Evolutionary conservation across 345 rosid species (phyloP).

Genomic region (Conringia planisiliqua): DNA sequence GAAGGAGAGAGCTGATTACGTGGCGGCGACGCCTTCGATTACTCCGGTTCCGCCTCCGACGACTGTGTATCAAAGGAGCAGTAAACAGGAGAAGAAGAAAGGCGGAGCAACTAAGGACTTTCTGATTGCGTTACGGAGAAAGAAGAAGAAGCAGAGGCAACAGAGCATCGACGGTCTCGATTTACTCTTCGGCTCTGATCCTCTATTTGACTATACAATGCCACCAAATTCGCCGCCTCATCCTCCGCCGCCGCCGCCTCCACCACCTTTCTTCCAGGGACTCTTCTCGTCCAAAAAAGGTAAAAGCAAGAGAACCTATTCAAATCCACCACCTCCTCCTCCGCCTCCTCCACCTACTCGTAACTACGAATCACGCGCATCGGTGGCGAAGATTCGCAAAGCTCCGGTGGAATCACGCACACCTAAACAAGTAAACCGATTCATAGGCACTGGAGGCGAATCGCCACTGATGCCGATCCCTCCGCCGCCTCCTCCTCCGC

Average conservation of each 20-base stretch:
- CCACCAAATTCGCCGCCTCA: slow-evolving; percentile 44
- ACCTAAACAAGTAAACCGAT: slow-evolving; percentile 29
- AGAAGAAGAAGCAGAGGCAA: slow-evolving; percentile 71
- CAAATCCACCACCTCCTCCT: slow-evolving; percentile 53
- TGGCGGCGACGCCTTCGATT: slow-evolving; percentile 15
- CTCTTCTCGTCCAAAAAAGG: slow-evolving; percentile 64
- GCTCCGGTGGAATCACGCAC: slow-evolving; percentile 17
- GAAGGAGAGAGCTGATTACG: slow-evolving; percentile 16
- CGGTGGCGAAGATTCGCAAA: slow-evolving; percentile 32
- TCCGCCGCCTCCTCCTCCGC: slow-evolving; percentile 82
- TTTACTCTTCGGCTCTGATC: slow-evolving; percentile 42
- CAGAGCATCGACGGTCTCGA: slow-evolving; percentile 82
- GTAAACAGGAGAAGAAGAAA: slow-evolving; percentile 51
- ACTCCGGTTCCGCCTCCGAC: slow-evolving; percentile 32
- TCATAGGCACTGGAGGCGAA: slow-evolving; percentile 37
- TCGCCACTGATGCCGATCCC: slow-evolving; percentile 62
- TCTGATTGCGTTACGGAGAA: slow-evolving; percentile 46
- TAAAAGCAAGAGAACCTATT: slow-evolving; percentile 42
- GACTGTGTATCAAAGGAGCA: slow-evolving; percentile 13
- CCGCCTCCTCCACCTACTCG: slow-evolving; percentile 36
- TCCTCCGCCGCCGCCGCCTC: slow-evolving; percentile 48
- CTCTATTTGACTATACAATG: neutral
- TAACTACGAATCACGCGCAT: slow-evolving; percentile 29
- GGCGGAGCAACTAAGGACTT: slow-evolving; percentile 60
- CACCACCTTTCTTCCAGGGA: slow-evolving; percentile 50